A percentile compares a stretch with the other conserved stretches of the same genome.
Evolutionary conservation across 2,329 filamentous ascomycete genomes (phyloP).

Genomic region (Epichloe bromicola): DNA sequence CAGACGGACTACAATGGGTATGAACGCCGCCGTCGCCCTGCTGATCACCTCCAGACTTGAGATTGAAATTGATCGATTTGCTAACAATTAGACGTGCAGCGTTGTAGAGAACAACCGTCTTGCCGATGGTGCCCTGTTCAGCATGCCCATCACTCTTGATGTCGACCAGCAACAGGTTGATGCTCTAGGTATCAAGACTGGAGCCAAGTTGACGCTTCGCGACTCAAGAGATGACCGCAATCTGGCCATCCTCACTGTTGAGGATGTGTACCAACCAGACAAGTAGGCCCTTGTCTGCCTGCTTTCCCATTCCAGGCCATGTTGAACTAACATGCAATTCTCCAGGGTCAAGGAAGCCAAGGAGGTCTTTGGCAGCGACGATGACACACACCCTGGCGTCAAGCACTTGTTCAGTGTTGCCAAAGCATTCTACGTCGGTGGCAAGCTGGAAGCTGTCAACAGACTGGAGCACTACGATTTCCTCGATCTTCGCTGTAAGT

Average conservation of each 20-base stretch:
- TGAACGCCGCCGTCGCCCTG: constrained; percentile 17
- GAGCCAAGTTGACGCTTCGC: constrained; percentile 73
- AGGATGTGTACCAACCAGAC: constrained; percentile 90
- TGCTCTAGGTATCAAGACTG: constrained; percentile 61
- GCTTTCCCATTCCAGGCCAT: background rate
- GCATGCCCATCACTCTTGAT: constrained; percentile 94
- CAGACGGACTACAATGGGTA: constrained; percentile 94
- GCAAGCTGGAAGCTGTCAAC: constrained; percentile 91
- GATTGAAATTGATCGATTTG: background rate
- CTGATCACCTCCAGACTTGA: background rate
- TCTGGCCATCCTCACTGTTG: constrained; percentile 86
- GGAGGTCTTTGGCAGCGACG: constrained; percentile 85
- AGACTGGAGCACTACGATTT: constrained; percentile 98
- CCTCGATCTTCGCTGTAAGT: constrained; percentile 81
- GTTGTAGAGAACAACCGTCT: constrained; percentile 85
- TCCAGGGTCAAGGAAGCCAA: constrained; percentile 72
- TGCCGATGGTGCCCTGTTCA: constrained; percentile 79
- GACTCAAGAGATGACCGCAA: constrained; percentile 96
- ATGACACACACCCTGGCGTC: constrained; percentile 82
- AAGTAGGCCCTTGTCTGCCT: constrained; percentile 48
- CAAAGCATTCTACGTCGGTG: constrained; percentile 84
- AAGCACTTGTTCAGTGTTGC: constrained; percentile 75
- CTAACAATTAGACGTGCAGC: constrained; percentile 28
- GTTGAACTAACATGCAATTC: background rate
- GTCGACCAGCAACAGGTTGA: constrained; percentile 64